Evolutionary conservation across 352 stramenopile genomes (phyloP), one percentile per base, ranked within the genome.

Genomic region (Pythium periplocum): DNA sequence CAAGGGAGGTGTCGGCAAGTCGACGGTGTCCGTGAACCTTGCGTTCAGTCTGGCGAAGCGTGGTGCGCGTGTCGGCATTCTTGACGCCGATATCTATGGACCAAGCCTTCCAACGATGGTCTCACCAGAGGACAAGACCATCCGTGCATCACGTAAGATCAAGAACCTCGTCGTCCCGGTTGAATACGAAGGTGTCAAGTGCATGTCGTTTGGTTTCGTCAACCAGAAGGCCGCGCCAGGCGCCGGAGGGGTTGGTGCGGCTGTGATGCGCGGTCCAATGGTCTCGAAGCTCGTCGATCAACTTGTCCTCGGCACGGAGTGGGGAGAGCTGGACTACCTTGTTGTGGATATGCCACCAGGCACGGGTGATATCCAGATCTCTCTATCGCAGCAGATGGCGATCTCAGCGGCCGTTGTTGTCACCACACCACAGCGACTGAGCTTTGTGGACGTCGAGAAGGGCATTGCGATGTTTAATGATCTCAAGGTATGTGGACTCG

Each of bases 361-460:
- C 45, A 99, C 98, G 9, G 98, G 98, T 49, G 98, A 99, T 60
- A 98, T 99, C 61, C 96, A 99, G 55, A 92, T 99, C 39, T 99
- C 97, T 0, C 71, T 99, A 45, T 97, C 90, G 34, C 96, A 99
- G 76, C 86, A 96, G 74, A 88, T 99, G 56, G 93, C 97, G 26
- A 98, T 99, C 44, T 98, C 96, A 0, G 96, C 90, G 17, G 93
- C 96, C 6, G 97, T 99, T 3, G 97, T 99, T 52, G 97, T 99
- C 4, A 99, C 97, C 6, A 99, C 97, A 26, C 98, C 98, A 1
- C 96, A 99, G 62, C 87, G 96, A 55, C 86, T 99, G 42, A 95
- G 87, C 65, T 98, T 98, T 65, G 95, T 98, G 31, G 98, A 99
- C 69, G 97, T 99, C 8, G 96, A 98, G 48, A 98, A 99, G 63